Conservation (phyloP, 2,329 filamentous ascomycete species). For the Sporothrix brasiliensis region DNA sequence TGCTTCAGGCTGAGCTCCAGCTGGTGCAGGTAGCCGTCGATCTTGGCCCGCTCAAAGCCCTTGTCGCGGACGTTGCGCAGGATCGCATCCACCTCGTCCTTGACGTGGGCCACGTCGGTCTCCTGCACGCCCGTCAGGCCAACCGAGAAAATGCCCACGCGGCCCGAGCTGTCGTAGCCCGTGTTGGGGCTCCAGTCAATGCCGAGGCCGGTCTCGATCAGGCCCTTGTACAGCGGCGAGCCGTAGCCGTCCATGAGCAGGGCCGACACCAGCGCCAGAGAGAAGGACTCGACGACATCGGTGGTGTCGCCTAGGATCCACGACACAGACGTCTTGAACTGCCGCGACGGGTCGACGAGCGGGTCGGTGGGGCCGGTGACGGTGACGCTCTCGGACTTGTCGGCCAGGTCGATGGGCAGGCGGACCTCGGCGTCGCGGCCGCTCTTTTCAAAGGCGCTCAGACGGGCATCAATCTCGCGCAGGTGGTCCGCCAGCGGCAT, state of each 20-base stretch:
- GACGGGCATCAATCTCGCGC: conserved; percentile 72
- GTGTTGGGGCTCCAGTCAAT: conserved; percentile 95
- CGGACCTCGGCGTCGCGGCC: conserved; percentile 70
- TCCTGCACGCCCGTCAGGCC: conserved; percentile 88
- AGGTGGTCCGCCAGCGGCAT: conserved; percentile 84
- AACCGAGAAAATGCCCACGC: conserved; percentile 81
- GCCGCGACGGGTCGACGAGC: conserved; percentile 79
- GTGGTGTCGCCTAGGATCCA: conserved; percentile 87
- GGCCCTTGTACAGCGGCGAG: conserved; percentile 83
- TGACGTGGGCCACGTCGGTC: conserved; percentile 75
- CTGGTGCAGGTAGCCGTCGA: conserved; percentile 92
- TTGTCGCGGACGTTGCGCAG: conserved; percentile 69
- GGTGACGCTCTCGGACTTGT: conserved; percentile 67
- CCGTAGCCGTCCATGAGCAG: conserved; percentile 93
- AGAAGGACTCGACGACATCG: conserved; percentile 86
- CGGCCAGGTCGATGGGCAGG: conserved; percentile 68
- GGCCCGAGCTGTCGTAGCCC: conserved; percentile 80
- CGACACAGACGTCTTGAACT: conserved; percentile 90
- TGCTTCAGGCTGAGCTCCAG: conserved; percentile 91
- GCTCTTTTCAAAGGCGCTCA: conserved; percentile 73
- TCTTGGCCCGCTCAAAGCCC: conserved; percentile 86
- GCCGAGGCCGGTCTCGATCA: conserved; percentile 88
- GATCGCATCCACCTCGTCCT: conserved; percentile 71
- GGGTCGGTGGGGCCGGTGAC: conserved; percentile 84
- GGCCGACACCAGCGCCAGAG: conserved; percentile 77